These are phyloP conservation scores for Cladophialophora chaetospira DNA, from an alignment of 2,329 filamentous ascomycete genomes.

Conservation along the genomic window DNA sequence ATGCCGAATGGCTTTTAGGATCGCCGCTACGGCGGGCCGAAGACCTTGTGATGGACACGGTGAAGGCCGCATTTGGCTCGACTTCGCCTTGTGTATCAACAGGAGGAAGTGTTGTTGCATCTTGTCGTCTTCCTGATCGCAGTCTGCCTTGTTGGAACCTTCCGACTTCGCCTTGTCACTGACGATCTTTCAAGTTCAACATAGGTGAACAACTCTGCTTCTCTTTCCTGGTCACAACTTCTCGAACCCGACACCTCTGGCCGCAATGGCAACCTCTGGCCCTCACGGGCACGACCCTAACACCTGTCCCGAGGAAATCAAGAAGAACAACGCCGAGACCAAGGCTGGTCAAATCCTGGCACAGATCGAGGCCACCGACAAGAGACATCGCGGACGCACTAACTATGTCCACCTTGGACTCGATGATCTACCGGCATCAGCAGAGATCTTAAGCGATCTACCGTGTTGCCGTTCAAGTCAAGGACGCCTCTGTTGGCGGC, in stretches of 20 bases:
- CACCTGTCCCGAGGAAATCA: constrained; percentile 6
- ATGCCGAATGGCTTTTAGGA: too few relatives aligned
- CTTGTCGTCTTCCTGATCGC: too few relatives aligned
- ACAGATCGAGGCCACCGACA: background rate
- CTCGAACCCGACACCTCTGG: background rate
- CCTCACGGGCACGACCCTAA: background rate
- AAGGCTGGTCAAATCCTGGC: background rate
- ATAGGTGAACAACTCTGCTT: background rate
- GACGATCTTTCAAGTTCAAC: constrained; percentile 11
- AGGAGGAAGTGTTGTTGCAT: too few relatives aligned
- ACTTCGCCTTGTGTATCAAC: too few relatives aligned
- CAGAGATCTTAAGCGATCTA: background rate
- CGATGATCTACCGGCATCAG: background rate
- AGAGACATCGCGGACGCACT: constrained; percentile 6
- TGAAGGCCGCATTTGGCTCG: too few relatives aligned
- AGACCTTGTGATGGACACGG: too few relatives aligned
- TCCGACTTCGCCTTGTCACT: constrained; percentile 11
- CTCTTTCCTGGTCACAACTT: background rate
- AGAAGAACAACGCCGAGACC: background rate
- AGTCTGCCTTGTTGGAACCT: background rate
- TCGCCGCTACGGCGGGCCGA: too few relatives aligned
- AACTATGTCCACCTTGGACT: background rate
- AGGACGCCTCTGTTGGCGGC: too few relatives aligned
- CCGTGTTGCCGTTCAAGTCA: too few relatives aligned
- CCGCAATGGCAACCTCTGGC: background rate